A percentile compares a stretch with the other conserved stretches of the same genome.
These are phyloP conservation scores for Coniochaeta ligniaria DNA, from an alignment of 2,329 filamentous ascomycete genomes.

Conservation along the genomic window DNA sequence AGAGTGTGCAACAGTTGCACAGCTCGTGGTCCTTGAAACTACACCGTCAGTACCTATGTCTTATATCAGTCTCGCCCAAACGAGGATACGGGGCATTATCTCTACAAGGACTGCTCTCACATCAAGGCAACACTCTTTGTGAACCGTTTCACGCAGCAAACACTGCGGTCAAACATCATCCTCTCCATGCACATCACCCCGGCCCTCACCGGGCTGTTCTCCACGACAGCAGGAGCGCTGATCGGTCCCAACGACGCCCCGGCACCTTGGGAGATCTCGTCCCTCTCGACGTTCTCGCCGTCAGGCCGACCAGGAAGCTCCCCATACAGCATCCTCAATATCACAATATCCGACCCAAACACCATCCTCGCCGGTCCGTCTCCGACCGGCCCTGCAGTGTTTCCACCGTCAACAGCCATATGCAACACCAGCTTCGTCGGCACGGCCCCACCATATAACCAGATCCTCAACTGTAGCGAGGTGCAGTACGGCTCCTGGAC, in stretches of 20 bases:
- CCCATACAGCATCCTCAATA: slow-evolving; percentile 11
- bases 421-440: slow-evolving; percentile 17
- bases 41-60: neutral
- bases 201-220: neutral
- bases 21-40: neutral
- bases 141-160: neutral
- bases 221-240: neutral
- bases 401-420: slow-evolving; percentile 13
- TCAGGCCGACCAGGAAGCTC: slow-evolving; percentile 16
- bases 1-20: neutral
- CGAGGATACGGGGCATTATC: neutral
- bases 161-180: neutral
- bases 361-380: slow-evolving; percentile 11
- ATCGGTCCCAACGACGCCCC: neutral
- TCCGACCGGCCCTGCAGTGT: slow-evolving; percentile 7
- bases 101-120: neutral
- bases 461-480: slow-evolving; percentile 9
- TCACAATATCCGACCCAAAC: slow-evolving; percentile 19
- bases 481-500: slow-evolving; percentile 15
- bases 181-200: neutral
- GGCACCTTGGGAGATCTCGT: slow-evolving; percentile 17
- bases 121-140: neutral
- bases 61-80: neutral
- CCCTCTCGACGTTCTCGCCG: slow-evolving; percentile 15
- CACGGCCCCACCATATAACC: slow-evolving; percentile 7